Evolutionary conservation across 1,284 basidiomycete species (phyloP), one percentile per base, ranked within the genome.

Genomic region (Mycena sp.): DNA sequence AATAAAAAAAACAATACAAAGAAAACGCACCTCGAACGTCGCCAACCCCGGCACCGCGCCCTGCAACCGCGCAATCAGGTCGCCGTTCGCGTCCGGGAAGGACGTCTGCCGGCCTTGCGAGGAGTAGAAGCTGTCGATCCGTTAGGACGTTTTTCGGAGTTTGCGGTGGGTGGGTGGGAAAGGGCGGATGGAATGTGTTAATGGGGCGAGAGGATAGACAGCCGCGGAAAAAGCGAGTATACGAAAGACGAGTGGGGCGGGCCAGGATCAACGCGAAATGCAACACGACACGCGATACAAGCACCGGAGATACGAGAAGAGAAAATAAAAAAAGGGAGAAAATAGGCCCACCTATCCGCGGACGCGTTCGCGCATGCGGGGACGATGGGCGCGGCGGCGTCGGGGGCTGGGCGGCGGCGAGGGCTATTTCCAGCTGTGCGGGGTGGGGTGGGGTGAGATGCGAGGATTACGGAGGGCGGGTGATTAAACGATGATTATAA

Each of bases 71-170:
- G 86, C 81, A 55, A 94, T 87, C 58, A 95, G 82, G 67, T 81
- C 78, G 17, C 81, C 79, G 72, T 95, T 95, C 70, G 86, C 81
- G 75, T 95, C 93, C 32, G 86, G 85, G 74, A 95, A 95, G 1
- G 90, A 88, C 2, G 92, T 93, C 67, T 87, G 87, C 59, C 93
- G 82, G 40, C 93, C 93, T 78, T 95, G 93, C 14, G 91, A 92
- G 44, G 91, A 91, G 79, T 95, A 94, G 77, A 94, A 94, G 73
- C 91, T 92, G 68, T 54, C 38, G 56, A 45, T 30, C 29, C 48
- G 50, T 44, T 29, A 35, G 32, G 14, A 35, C 32, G 14, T 23
- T 9, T 43, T 23, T 43, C 21, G 32, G 14, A 14, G 32, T 35
- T n/a, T n/a, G n/a, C n/a, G n/a, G n/a, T n/a, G n/a, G n/a, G n/a